Evolutionary conservation across 805 yeast species (phyloP), one percentile per base, ranked within the genome.

Genomic region (Lipomyces kockii): DNA sequence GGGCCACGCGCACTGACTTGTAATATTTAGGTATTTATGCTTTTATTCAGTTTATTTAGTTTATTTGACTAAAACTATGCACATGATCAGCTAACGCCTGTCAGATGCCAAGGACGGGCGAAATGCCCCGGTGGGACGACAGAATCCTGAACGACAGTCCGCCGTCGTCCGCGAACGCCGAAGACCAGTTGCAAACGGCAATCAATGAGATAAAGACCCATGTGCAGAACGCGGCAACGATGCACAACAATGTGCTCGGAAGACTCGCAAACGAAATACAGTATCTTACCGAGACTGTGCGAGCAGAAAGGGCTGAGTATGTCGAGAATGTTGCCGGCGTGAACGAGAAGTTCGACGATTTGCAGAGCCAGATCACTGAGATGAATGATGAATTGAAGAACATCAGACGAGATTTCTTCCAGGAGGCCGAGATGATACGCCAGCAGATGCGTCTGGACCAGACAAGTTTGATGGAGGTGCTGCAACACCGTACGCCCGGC

Each of bases 71-170:
- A n/a, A 1, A 7, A 43, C 22, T 29, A 29, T 29, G 20, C 49
- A n/a, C 49, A 43, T 43, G 7, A 3, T 43, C 49, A 43, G 9
- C 49, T 43, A 43, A 43, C 49, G 3, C 12, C 22, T 43, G 20
- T n/a, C 49, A 43, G 49, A 54, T 54, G 58, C 58, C 58, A 34
- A 29, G 58, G 37, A 34, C 58, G 22, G 58, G 58, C 58, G 58
- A 51, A 52, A 62, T 65, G 68, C 68, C 65, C 35, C 62, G 68
- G 20, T 65, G 68, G 68, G 68, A 61, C 58, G 68, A 65, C 52
- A 62, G 61, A 35, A 25, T 53, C 34, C 61, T 64, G 57, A 60
- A 56, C 29, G 61, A 60, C 64, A 65, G 62, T 37, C 58, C 61
- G 52, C 62, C 65, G 29, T 62, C 64, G 32, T 14, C 60, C 22